Evolutionary conservation across 176 grass and related monocot genomes (phyloP).

Genomic region (Hyparrhenia diplandra): DNA sequence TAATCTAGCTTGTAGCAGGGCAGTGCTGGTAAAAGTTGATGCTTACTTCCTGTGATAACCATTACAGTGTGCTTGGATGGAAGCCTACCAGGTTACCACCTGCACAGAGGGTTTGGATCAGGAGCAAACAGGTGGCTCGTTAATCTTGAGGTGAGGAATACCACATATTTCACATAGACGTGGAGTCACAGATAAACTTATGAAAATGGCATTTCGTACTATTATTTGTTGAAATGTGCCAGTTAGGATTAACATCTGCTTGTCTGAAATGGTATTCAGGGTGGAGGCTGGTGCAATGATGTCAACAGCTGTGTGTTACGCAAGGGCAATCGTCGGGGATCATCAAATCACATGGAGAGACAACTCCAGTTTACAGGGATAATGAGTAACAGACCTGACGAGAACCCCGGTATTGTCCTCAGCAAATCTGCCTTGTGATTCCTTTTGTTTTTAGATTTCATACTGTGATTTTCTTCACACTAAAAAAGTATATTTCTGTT

Average conservation of each 20-base stretch:
- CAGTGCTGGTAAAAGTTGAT: no score
- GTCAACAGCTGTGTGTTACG: constrained; percentile 53
- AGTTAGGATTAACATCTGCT: constrained; percentile 19
- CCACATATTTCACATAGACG: neutral
- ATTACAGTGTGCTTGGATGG: constrained; percentile 97
- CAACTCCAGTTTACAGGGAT: constrained; percentile 78
- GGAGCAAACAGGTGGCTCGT: constrained; percentile 90
- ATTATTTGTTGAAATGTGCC: neutral
- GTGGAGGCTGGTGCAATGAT: constrained; percentile 89
- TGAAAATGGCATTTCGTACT: constrained; percentile 1
- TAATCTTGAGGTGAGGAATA: constrained; percentile 70
- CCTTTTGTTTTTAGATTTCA: neutral
- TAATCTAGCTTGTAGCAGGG: neutral
- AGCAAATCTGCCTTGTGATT: neutral
- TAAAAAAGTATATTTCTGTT: neutral
- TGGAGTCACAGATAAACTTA: neutral
- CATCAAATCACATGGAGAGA: constrained; percentile 72
- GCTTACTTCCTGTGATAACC: neutral
- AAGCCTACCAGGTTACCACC: constrained; percentile 84
- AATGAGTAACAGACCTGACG: constrained; percentile 64
- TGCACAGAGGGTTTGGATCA: constrained; percentile 84
- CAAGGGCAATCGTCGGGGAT: constrained; percentile 64
- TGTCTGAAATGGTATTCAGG: constrained; percentile 45
- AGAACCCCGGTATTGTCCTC: constrained; percentile 80
- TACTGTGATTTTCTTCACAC: neutral